phyloP scores from a whole-genome alignment of 2,329 filamentous ascomycete genomes.

The Ophiostoma pallidulum region DNA sequence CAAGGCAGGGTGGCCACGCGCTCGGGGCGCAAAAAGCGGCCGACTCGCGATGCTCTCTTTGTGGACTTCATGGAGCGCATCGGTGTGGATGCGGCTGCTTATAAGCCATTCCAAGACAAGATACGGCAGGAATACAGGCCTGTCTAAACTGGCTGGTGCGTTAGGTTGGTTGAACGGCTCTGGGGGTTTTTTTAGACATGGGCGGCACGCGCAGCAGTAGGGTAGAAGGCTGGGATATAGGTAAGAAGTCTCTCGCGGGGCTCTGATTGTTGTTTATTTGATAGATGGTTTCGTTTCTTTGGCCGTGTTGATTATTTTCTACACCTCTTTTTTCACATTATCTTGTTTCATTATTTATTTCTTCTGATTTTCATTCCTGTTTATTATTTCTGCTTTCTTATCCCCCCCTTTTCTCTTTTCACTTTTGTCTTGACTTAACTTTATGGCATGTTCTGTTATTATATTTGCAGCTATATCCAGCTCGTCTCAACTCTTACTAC shows the following conservation, averaged over 20 bases:
- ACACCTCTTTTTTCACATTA: background rate
- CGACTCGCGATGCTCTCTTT: constrained; percentile 5
- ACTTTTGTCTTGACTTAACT: too few species aligned
- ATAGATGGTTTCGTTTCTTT: background rate
- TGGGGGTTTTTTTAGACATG: background rate
- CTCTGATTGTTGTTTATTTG: background rate
- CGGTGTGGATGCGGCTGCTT: constrained; percentile 6
- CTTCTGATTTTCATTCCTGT: background rate
- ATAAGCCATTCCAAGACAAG: constrained; percentile 14
- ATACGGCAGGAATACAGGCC: constrained; percentile 12
- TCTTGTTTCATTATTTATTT: background rate
- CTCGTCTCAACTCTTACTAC: too few species aligned
- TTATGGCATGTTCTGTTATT: background rate
- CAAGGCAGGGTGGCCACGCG: background rate
- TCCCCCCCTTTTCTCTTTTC: too few species aligned
- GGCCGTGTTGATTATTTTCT: background rate
- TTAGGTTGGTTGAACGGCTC: background rate
- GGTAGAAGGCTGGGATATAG: background rate
- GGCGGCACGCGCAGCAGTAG: background rate
- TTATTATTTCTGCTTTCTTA: too few species aligned
- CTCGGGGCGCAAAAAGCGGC: background rate
- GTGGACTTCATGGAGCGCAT: constrained; percentile 12
- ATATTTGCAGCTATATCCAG: too few species aligned
- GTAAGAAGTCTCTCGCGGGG: background rate
- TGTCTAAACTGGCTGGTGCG: background rate